phyloP scores from a whole-genome alignment of 257 asterid species.

The Nicotiana tomentosiformis region DNA sequence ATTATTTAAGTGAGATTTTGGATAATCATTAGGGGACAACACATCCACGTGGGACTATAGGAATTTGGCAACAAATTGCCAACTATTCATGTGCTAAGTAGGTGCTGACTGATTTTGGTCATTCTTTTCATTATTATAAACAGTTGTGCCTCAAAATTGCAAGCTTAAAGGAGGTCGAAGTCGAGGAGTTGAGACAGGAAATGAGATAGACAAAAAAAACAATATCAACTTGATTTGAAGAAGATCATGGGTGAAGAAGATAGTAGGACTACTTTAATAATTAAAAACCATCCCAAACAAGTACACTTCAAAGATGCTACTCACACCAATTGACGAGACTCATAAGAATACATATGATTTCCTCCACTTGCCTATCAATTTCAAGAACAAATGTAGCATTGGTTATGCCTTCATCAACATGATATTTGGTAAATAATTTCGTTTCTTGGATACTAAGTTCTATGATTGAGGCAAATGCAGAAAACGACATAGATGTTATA shows the following conservation, averaged over 20 bases:
- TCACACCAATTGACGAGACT: slow-evolving; percentile 78
- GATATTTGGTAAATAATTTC: neutral
- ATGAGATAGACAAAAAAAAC: slow-evolving; percentile 62
- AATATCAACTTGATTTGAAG: slow-evolving; percentile 85
- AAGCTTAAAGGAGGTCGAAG: slow-evolving; percentile 35
- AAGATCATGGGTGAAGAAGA: slow-evolving; percentile 74
- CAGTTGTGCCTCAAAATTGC: too few species aligned
- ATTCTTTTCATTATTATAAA: too few species aligned
- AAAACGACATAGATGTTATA: too few species aligned
- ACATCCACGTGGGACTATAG: too few species aligned
- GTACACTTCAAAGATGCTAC: slow-evolving; percentile 97
- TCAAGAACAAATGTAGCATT: slow-evolving; percentile 96
- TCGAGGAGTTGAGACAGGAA: slow-evolving; percentile 60
- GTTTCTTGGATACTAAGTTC: too few species aligned
- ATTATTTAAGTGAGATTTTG: too few species aligned
- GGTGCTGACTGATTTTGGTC: too few species aligned
- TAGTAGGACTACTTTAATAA: slow-evolving; percentile 84
- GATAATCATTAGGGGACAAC: too few species aligned
- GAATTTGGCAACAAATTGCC: too few species aligned
- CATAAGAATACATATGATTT: slow-evolving; percentile 85
- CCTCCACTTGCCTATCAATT: slow-evolving; percentile 89
- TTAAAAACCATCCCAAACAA: slow-evolving; percentile 92
- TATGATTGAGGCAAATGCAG: too few species aligned
- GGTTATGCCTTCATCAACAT: slow-evolving; percentile 96
- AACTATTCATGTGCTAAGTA: too few species aligned